phyloP scores from a whole-genome alignment of 441 rosid genomes.

The Hura crepitans region DNA sequence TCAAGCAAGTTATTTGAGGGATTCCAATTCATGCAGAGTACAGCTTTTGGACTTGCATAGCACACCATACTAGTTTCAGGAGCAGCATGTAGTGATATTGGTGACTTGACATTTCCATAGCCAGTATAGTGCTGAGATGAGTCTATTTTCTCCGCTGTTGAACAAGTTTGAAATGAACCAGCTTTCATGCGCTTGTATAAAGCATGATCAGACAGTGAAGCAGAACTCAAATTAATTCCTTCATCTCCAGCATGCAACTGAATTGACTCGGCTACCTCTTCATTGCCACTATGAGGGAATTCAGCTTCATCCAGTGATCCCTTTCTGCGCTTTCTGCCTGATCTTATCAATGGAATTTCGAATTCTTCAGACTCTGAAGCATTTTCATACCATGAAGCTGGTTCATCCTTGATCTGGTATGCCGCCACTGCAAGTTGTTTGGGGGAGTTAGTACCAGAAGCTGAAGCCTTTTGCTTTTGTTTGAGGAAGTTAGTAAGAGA shows the following conservation, averaged over 20 bases:
- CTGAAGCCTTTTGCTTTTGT: not conserved
- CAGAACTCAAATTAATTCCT: not conserved
- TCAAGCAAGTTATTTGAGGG: constrained; percentile 4
- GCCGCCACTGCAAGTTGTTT: not conserved
- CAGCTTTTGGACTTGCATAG: not conserved
- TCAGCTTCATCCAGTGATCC: not conserved
- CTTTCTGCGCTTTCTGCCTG: not conserved
- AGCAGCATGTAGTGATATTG: not conserved
- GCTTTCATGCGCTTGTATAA: not conserved
- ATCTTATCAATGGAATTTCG: not conserved
- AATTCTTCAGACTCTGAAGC: constrained; percentile 6
- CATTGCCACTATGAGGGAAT: not conserved
- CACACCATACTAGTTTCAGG: not conserved
- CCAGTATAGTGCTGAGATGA: not conserved
- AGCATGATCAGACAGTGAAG: not conserved
- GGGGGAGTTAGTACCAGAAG: not conserved
- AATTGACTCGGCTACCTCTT: not conserved
- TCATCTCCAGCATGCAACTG: not conserved
- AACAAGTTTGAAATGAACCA: not conserved
- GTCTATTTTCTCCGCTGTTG: not conserved
- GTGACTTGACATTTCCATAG: not conserved
- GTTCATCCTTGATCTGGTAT: not conserved
- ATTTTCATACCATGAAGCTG: not conserved
- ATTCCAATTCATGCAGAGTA: not conserved
- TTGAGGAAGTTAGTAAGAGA: not conserved